phyloP scores from a whole-genome alignment of 495 filamentous ascomycete species.

The Lasiosphaeris hirsuta region DNA sequence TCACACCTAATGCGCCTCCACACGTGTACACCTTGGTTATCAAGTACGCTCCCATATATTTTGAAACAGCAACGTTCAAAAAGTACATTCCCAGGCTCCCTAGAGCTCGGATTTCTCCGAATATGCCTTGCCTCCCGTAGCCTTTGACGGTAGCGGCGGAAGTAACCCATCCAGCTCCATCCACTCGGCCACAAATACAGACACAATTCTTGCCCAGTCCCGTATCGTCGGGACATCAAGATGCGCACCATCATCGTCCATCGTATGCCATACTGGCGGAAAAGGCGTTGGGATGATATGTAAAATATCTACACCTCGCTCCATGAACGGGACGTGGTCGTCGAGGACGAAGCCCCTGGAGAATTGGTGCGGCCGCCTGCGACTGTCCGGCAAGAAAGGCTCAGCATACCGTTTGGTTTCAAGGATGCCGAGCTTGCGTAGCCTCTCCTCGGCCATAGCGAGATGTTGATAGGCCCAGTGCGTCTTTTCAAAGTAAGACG shows the following conservation, averaged over 20 bases:
- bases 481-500: constrained; percentile 79
- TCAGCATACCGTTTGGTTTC: constrained; percentile 29
- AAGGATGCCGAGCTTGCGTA: constrained; percentile 51
- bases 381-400: constrained; percentile 47
- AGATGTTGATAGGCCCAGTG: constrained; percentile 89
- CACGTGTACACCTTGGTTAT: neutral
- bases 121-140: neutral
- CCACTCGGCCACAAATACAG: constrained; percentile 88
- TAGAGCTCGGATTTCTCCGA: constrained; percentile 26
- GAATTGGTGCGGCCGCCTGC: constrained; percentile 52
- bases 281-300: constrained; percentile 85
- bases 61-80: neutral
- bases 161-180: constrained; percentile 81
- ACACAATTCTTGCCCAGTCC: constrained; percentile 81
- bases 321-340: constrained; percentile 88
- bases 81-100: neutral
- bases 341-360: constrained; percentile 59
- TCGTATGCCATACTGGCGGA: constrained; percentile 81
- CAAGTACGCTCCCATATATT: neutral
- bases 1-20: neutral
- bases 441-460: constrained; percentile 62
- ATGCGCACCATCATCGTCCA: constrained; percentile 81
- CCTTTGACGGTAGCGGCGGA: constrained; percentile 5
- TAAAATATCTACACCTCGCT: constrained; percentile 77
- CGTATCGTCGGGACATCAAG: constrained; percentile 77